These are phyloP conservation scores for Starmerella sp. DNA, from an alignment of 805 yeast genomes.

Conservation along the genomic window DNA sequence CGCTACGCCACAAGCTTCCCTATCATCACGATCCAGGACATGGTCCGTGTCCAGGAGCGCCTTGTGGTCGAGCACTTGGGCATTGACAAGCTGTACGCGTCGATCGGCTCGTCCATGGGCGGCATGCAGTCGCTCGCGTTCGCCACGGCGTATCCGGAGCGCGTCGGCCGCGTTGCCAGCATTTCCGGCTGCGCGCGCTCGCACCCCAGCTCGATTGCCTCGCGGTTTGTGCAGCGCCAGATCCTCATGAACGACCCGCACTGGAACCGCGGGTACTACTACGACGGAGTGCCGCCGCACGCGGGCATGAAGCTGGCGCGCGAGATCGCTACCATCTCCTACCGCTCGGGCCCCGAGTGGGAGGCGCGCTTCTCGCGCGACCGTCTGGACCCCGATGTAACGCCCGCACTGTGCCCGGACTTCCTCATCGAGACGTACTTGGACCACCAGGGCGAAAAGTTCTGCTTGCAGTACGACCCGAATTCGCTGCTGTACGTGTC, in stretches of 20 bases:
- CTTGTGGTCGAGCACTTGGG: slow-evolving; percentile 53
- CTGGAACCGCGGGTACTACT: slow-evolving; percentile 86
- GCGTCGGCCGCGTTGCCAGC: slow-evolving; percentile 61
- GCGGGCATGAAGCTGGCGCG: slow-evolving; percentile 90
- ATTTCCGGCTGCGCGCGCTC: slow-evolving; percentile 89
- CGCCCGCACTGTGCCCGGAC: slow-evolving; percentile 89
- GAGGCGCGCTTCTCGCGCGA: slow-evolving; percentile 83
- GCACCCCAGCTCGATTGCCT: slow-evolving; percentile 87
- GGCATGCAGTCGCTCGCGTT: slow-evolving; percentile 94
- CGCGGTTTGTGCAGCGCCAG: slow-evolving; percentile 87
- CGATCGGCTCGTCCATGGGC: slow-evolving; percentile 92
- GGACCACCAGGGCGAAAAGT: slow-evolving; percentile 92
- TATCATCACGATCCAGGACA: slow-evolving; percentile 71
- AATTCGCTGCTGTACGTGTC: slow-evolving; percentile 78
- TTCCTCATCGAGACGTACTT: slow-evolving; percentile 83
- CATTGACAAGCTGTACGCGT: slow-evolving; percentile 55
- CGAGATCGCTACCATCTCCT: slow-evolving; percentile 87
- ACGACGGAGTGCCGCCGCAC: slow-evolving; percentile 74
- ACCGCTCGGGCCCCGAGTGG: slow-evolving; percentile 96
- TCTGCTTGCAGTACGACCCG: slow-evolving; percentile 82
- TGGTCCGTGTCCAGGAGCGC: slow-evolving; percentile 79
- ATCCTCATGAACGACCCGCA: slow-evolving; percentile 89
- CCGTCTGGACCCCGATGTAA: slow-evolving; percentile 62
- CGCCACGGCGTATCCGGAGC: slow-evolving; percentile 70
- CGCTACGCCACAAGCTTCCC: slow-evolving; percentile 84